A percentile compares a stretch with the other conserved stretches of the same genome.
phyloP scores from a whole-genome alignment of 2,329 filamentous ascomycete genomes.

The Aspergillus arachidicola region DNA sequence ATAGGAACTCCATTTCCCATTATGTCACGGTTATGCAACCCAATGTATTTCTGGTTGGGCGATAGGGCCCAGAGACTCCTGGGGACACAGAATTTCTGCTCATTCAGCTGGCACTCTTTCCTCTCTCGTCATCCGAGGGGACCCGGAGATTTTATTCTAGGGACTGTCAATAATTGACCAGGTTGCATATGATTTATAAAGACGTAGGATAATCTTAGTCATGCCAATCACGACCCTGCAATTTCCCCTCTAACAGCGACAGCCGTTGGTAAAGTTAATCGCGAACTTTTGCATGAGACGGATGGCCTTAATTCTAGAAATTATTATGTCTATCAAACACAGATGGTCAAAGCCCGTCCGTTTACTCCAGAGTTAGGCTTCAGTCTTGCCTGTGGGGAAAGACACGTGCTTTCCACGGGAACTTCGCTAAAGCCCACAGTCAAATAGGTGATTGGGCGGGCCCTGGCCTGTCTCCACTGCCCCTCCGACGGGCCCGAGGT shows the following conservation, averaged over 20 bases:
- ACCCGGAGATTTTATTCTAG: background rate
- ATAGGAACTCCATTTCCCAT: background rate
- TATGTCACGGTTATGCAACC: background rate
- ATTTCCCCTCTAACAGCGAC: background rate
- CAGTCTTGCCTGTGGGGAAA: background rate
- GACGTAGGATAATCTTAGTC: background rate
- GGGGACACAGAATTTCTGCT: background rate
- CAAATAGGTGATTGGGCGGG: background rate
- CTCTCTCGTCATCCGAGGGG: background rate
- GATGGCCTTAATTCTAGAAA: background rate
- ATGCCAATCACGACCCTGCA: background rate
- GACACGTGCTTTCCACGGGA: background rate
- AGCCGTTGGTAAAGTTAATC: background rate
- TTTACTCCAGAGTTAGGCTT: background rate
- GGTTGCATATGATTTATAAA: conserved; percentile 3
- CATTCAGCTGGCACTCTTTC: background rate
- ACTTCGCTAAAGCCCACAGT: background rate
- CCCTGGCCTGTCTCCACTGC: background rate
- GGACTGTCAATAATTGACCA: background rate
- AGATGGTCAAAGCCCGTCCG: background rate
- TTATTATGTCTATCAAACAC: background rate
- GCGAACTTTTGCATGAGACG: background rate
- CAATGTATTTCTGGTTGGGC: background rate
- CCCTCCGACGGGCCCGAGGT: background rate
- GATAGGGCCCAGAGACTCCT: background rate